A percentile compares a stretch with the other conserved stretches of the same genome.
phyloP scores from a whole-genome alignment of 768 basidiomycete genomes.

The Trametes cingulata region DNA sequence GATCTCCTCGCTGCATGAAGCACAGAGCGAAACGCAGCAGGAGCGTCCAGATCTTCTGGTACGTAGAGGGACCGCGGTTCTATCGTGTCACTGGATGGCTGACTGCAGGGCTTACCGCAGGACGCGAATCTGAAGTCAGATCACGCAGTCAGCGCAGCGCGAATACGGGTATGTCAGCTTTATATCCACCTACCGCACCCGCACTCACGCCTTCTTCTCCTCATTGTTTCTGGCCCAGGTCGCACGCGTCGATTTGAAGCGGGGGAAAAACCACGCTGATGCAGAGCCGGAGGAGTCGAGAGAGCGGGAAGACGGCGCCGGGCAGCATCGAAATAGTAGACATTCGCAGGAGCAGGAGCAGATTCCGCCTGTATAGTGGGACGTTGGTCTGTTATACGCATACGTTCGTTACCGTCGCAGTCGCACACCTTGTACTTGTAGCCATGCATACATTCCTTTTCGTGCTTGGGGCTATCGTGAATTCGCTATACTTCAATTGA shows the following conservation, averaged over 20 bases:
- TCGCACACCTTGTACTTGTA: conserved; percentile 2
- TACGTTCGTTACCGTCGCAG: neutral
- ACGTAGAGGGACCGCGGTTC: neutral
- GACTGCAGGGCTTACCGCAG: neutral
- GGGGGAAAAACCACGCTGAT: neutral
- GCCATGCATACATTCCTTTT: neutral
- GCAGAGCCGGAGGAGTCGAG: neutral
- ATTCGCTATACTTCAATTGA: neutral
- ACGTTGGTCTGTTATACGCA: neutral
- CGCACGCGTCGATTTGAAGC: neutral
- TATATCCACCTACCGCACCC: neutral
- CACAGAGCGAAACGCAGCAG: conserved; percentile 13
- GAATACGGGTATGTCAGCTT: conserved; percentile 1
- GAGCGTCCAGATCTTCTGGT: conserved; percentile 2
- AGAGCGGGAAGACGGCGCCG: neutral
- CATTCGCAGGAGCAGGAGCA: neutral
- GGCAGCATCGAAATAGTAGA: neutral
- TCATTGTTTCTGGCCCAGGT: neutral
- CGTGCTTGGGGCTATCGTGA: too few species aligned
- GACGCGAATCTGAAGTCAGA: neutral
- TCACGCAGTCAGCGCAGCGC: neutral
- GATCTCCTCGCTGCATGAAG: conserved; percentile 15
- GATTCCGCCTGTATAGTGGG: conserved; percentile 4
- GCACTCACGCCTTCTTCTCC: neutral
- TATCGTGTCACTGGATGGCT: neutral